Conservation (phyloP, 2,329 filamentous ascomycete genomes). For the Helotiales sp. region DNA sequence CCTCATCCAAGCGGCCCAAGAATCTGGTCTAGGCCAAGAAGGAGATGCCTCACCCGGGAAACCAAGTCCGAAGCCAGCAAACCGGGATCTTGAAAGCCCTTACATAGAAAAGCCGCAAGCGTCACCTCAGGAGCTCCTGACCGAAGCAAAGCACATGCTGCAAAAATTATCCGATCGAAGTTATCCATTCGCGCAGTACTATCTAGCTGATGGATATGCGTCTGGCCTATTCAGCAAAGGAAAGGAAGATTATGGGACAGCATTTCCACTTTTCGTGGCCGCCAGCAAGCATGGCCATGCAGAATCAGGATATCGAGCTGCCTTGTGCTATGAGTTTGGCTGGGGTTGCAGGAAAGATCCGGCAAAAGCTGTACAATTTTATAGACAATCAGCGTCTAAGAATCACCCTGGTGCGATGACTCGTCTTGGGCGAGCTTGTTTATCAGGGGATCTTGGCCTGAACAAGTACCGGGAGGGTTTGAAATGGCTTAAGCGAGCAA, state of each 20-base stretch:
- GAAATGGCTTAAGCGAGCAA: conserved; percentile 94
- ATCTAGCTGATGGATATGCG: conserved; percentile 90
- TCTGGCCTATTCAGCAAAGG: conserved; percentile 96
- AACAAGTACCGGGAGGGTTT: conserved; percentile 88
- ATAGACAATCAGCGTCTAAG: conserved; percentile 87
- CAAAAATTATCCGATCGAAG: conserved; percentile 84
- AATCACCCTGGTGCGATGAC: conserved; percentile 95
- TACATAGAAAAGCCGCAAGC: conserved; percentile 52
- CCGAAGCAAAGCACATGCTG: conserved; percentile 87
- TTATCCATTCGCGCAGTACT: conserved; percentile 98
- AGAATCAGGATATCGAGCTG: conserved; percentile 91
- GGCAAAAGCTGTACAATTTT: conserved; percentile 91
- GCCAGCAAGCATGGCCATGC: conserved; percentile 97
- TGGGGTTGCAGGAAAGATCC: conserved; percentile 94
- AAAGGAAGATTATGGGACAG: conserved; percentile 87
- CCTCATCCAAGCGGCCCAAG: conserved; percentile 86
- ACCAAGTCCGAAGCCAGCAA: conserved; percentile 50
- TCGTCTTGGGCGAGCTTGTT: conserved; percentile 85
- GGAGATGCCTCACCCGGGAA: conserved; percentile 42
- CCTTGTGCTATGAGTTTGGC: conserved; percentile 95
- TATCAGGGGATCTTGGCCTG: conserved; percentile 85
- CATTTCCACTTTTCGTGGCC: conserved; percentile 89
- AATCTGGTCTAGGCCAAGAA: conserved; percentile 65
- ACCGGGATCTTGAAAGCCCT: conserved; percentile 54
- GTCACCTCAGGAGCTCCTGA: conserved; percentile 71